phyloP scores from a whole-genome alignment of 768 basidiomycete species.

The Psilocybe cyanescens region DNA sequence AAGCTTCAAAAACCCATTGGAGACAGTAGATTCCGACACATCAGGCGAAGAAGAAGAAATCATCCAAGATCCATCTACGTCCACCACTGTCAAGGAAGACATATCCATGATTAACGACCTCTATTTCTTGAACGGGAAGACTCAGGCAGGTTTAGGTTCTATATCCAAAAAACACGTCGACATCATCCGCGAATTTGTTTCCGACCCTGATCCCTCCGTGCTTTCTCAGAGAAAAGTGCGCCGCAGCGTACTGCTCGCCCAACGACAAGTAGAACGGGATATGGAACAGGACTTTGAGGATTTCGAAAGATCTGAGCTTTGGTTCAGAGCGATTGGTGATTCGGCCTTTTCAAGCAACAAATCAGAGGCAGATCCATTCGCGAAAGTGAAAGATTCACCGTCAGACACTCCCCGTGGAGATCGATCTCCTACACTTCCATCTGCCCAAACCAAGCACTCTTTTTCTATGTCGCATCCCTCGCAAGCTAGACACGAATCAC shows the following conservation, averaged over 20 bases:
- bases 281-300: conserved; percentile 94
- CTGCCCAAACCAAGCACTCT: conserved; percentile 18
- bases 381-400: conserved; percentile 15
- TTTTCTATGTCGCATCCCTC: conserved; percentile 20
- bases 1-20: conserved; percentile 96
- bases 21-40: conserved; percentile 76
- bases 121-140: conserved; percentile 72
- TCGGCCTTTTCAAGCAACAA: conserved; percentile 43
- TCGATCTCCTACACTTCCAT: conserved; percentile 14
- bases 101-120: conserved; percentile 87
- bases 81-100: conserved; percentile 79
- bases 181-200: conserved; percentile 69
- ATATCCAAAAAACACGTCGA: conserved; percentile 76
- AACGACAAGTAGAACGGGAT: conserved; percentile 81
- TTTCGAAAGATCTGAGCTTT: conserved; percentile 88
- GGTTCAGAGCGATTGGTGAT: conserved; percentile 87
- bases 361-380: conserved; percentile 26
- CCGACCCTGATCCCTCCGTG: conserved; percentile 47
- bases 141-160: conserved; percentile 60
- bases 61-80: conserved; percentile 56
- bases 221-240: conserved; percentile 61
- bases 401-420: conserved; percentile 14
- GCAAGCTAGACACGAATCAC: conserved; percentile 38
- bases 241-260: conserved; percentile 80
- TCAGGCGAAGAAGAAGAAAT: conserved; percentile 61